These are phyloP conservation scores for Colletotrichum kahawae DNA, from an alignment of 2,329 filamentous ascomycete genomes.

Conservation along the genomic window DNA sequence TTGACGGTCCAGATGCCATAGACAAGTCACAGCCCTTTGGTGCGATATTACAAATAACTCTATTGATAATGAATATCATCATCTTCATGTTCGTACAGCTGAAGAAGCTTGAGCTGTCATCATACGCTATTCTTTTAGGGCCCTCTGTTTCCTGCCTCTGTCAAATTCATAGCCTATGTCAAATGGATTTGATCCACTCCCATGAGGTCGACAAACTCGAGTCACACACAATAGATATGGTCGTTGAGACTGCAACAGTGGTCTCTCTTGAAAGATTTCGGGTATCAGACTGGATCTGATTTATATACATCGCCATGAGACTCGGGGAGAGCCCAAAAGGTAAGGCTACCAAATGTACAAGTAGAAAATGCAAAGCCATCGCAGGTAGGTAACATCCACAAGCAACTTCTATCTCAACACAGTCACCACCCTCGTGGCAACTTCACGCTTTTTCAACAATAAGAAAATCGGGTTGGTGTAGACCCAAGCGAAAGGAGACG, in stretches of 20 bases:
- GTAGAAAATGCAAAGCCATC: not conserved
- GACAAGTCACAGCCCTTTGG: not conserved
- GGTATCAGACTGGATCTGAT: not conserved
- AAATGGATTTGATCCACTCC: not conserved
- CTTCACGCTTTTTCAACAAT: not conserved
- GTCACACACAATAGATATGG: accelerated
- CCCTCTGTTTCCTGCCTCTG: not conserved
- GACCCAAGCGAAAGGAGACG: not conserved
- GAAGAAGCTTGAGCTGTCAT: no score
- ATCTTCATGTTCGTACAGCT: not conserved
- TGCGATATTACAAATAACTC: not conserved
- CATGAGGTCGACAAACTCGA: not conserved
- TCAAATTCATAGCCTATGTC: not conserved
- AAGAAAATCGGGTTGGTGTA: not conserved
- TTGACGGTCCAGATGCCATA: not conserved
- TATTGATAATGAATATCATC: not conserved
- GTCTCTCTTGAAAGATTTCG: not conserved
- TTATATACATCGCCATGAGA: not conserved
- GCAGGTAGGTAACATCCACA: not conserved
- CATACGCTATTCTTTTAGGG: no score
- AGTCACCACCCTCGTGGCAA: not conserved
- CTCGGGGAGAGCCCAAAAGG: not conserved
- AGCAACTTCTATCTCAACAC: not conserved
- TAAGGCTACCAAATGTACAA: not conserved
- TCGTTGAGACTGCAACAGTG: not conserved